These are phyloP conservation scores for Globisporangium alternatum DNA, from an alignment of 352 stramenopile species.

Conservation along the genomic window DNA sequence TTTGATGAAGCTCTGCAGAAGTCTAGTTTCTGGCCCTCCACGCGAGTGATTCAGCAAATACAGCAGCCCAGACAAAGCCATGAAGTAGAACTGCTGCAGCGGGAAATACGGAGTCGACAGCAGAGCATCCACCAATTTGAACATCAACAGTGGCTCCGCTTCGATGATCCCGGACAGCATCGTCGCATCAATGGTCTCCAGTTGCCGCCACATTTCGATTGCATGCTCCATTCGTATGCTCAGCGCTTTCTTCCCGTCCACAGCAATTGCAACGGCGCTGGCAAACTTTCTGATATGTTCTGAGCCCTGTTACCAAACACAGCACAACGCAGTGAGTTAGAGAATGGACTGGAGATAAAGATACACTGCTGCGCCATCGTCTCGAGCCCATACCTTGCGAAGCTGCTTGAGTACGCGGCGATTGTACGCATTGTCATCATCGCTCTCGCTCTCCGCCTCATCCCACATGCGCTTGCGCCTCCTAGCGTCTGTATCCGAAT, in stretches of 20 bases:
- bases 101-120: conserved; percentile 57
- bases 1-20: conserved; percentile 9
- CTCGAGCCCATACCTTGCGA: conserved; percentile 1
- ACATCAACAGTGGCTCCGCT: conserved; percentile 23
- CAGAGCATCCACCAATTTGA: conserved; percentile 41
- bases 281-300: not conserved
- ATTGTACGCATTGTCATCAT: conserved; percentile 12
- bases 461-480: conserved; percentile 2
- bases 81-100: conserved; percentile 62
- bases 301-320: not conserved
- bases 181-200: conserved; percentile 22
- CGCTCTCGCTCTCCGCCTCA: not conserved
- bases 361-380: not conserved
- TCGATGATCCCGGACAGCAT: conserved; percentile 26
- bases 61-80: conserved; percentile 40
- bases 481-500: not conserved
- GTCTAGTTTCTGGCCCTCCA: not conserved
- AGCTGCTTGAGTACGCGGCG: conserved; percentile 1
- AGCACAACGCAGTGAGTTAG: not conserved
- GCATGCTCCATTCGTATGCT: conserved; percentile 39
- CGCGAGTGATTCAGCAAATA: conserved; percentile 26
- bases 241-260: conserved; percentile 33
- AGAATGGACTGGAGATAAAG: not conserved
- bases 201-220: conserved; percentile 31
- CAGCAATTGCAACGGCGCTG: conserved; percentile 16